Base-by-base conservation (phyloP, 2,329 filamentous ascomycete species). In the Cordyceps cicadae region DNA sequence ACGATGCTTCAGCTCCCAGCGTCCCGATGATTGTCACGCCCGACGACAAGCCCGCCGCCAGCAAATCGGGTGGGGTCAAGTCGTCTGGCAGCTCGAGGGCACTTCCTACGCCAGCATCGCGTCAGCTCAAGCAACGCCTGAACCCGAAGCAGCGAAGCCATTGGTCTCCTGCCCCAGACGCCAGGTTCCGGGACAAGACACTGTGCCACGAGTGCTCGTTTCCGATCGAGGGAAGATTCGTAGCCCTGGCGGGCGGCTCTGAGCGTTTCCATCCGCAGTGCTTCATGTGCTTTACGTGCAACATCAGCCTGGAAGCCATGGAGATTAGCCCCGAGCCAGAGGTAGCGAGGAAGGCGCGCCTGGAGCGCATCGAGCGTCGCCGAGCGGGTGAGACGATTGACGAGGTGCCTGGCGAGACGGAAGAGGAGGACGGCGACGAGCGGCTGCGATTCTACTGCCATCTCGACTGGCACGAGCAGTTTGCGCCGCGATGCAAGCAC, bases 391-490 rank as follows among this genome's bases (percentile, higher is more conserved):
- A 87, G 65, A 69, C 82, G 0, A 72, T 89, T 12, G 76, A 84
- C 6, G 87, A 89, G 62, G 77, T 81, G 55, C 85, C 85, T 2
- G 83, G 82, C 34, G 77, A 84, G 70, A 87, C 85, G 12, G 81
- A 82, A 74, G 81, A 81, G 3, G 87, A 90, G 64, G 89, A 93
- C 67, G 87, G 88, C 48, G 88, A 93, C 70, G 81, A 84, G 43
- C 80, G 85, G 12, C 76, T 90, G 51, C 86, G 93, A 12, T 97
- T 97, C 81, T 99, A 89, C 77, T 99, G 94, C 75, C 93, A 97
- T 71, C 83, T 99, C n/a, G 94, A 99, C 77, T 99, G 92, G 84
- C 94, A 99, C 74, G 94, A 99, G 75, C 79, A 89, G 59, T 99
- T 90, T 74, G 92, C 89, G 37, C 94, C 94, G 5, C 86, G 91